Conservation (phyloP, 192 early-diverging fungal species). For the Gaertneriomyces semiglobifer region DNA sequence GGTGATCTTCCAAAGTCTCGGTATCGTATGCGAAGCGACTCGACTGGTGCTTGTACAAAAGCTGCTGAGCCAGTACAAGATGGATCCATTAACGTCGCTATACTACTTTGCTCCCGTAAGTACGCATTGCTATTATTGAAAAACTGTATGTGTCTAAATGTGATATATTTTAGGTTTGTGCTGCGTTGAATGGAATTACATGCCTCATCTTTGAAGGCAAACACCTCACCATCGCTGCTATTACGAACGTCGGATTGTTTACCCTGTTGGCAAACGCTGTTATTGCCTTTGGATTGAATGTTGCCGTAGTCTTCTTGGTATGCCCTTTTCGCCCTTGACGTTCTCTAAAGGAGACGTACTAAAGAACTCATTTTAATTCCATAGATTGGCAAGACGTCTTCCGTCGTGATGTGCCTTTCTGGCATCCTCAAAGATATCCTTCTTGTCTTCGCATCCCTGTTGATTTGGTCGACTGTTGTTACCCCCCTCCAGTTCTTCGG, state of each 20-base stretch:
- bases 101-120: conserved; percentile 42
- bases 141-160: not conserved
- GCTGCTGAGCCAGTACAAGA: conserved; percentile 32
- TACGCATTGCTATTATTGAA: not conserved
- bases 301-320: conserved; percentile 36
- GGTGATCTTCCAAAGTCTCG: conserved; percentile 22
- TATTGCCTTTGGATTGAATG: conserved; percentile 37
- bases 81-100: conserved; percentile 34
- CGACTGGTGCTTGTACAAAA: conserved; percentile 36
- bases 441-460: not conserved
- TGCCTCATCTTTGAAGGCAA: conserved; percentile 25
- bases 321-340: not conserved
- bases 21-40: conserved; percentile 27
- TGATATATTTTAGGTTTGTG: conserved; percentile 29
- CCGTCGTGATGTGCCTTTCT: conserved; percentile 3
- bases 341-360: not conserved
- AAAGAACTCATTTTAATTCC: not conserved
- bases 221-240: not conserved
- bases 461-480: not conserved
- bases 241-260: conserved; percentile 12
- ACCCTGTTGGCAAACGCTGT: conserved; percentile 28
- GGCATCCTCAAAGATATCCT: conserved; percentile 8
- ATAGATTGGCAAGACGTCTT: conserved; percentile 7
- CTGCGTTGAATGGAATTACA: conserved; percentile 34
- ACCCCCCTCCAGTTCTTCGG: conserved; percentile 3